Percentiles rank a stretch among this genome's conserved stretches.
These are phyloP conservation scores for Linum tenue DNA, from an alignment of 345 rosid genomes.

Conservation along the genomic window DNA sequence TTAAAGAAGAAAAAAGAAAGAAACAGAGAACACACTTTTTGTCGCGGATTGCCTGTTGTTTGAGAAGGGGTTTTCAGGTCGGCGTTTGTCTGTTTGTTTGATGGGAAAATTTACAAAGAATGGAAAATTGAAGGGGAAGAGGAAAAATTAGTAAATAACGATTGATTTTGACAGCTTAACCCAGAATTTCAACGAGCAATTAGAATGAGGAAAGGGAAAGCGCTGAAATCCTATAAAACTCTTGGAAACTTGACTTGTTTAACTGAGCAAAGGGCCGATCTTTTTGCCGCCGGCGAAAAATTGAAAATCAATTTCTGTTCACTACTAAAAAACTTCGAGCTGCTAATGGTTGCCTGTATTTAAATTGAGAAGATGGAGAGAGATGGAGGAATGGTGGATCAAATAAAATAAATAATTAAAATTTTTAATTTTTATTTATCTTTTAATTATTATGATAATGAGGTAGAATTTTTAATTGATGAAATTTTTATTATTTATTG, in stretches of 20 bases:
- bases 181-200: not conserved
- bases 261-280: not conserved
- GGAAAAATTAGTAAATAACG: not conserved
- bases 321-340: not conserved
- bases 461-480: no score
- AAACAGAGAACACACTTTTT: no score
- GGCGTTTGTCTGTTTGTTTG: constrained; percentile 2
- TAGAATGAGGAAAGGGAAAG: not conserved
- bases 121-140: not conserved
- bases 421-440: no score
- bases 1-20: not conserved
- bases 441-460: no score
- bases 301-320: not conserved
- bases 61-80: not conserved
- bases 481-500: no score
- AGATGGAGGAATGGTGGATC: not conserved
- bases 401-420: no score
- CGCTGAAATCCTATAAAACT: not conserved
- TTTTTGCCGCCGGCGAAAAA: no score
- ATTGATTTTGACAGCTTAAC: not conserved
- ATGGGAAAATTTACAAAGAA: not conserved
- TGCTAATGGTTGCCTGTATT: not conserved
- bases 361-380: not conserved
- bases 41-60: no score
- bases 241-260: not conserved